Percentiles rank a stretch among this genome's conserved stretches.
Conservation (phyloP, 1,284 basidiomycete genomes). For the Cryptococcus jaspeensis region DNA sequence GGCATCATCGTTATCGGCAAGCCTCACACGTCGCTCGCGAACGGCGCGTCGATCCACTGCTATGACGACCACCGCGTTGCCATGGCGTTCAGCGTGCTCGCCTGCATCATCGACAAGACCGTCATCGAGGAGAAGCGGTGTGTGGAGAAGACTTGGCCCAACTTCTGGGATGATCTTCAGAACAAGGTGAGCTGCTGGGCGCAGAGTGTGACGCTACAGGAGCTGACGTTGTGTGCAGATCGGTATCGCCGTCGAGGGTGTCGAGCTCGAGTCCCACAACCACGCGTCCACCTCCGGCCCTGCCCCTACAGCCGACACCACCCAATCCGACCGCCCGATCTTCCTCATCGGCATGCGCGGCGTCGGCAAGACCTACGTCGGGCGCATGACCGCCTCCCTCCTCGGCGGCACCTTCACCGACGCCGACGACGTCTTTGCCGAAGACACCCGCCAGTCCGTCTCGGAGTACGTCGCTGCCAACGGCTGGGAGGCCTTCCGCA, state of each 20-base stretch:
- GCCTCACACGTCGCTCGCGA: constrained; percentile 62
- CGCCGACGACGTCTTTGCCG: constrained; percentile 78
- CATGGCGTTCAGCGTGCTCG: constrained; percentile 94
- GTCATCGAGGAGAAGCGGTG: constrained; percentile 94
- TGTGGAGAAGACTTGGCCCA: constrained; percentile 99
- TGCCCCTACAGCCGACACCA: constrained; percentile 36
- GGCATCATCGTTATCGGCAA: constrained; percentile 88
- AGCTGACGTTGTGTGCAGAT: constrained; percentile 58
- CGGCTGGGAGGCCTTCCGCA: constrained; percentile 76
- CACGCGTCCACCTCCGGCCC: constrained; percentile 52
- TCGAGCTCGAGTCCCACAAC: constrained; percentile 60
- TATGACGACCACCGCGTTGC: constrained; percentile 99
- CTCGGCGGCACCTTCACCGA: constrained; percentile 81
- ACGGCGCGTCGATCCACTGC: constrained; percentile 78
- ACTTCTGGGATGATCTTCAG: constrained; percentile 98
- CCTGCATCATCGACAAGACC: constrained; percentile 69
- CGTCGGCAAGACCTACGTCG: constrained; percentile 90
- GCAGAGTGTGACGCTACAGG: neutral
- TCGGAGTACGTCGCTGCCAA: constrained; percentile 73
- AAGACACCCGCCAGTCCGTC: constrained; percentile 63
- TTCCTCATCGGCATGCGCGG: constrained; percentile 95
- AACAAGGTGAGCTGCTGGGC: constrained; percentile 65
- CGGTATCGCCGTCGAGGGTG: constrained; percentile 81
- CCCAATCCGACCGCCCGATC: constrained; percentile 62
- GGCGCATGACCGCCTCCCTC: constrained; percentile 69